Conservation (phyloP, 331 rosid genomes). For the Quercus lobata region DNA sequence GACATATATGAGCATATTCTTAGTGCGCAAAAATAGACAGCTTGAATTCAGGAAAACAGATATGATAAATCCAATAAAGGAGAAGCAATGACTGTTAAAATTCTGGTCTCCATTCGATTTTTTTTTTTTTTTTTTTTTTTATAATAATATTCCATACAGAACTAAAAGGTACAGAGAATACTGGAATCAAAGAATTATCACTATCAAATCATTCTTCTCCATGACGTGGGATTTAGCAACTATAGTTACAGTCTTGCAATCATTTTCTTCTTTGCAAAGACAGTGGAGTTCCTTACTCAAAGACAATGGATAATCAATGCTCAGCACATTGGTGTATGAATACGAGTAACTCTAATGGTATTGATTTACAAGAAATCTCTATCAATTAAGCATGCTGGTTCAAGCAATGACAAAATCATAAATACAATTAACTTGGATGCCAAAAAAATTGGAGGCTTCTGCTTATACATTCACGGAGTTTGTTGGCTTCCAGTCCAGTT, state of each 20-base stretch:
- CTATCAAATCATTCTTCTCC: conserved; percentile 12
- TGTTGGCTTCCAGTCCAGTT: conserved; percentile 93
- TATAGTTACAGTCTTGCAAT: conserved; percentile 47
- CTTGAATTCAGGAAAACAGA: not conserved
- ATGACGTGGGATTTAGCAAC: conserved; percentile 41
- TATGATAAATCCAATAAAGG: not conserved
- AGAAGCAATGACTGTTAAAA: not conserved
- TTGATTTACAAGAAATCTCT: conserved; percentile 55
- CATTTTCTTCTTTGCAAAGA: conserved; percentile 74
- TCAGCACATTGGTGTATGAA: conserved; percentile 50
- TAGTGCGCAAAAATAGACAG: not conserved
- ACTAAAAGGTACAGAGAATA: conserved; percentile 4
- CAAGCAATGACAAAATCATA: conserved; percentile 53
- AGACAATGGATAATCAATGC: conserved; percentile 92
- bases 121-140: not conserved
- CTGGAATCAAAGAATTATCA: conserved; percentile 13
- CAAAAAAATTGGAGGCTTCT: conserved; percentile 80
- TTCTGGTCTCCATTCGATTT: not conserved
- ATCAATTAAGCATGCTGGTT: conserved; percentile 42
- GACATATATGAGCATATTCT: conserved; percentile 20
- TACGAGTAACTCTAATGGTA: conserved; percentile 67
- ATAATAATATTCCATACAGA: too few species aligned
- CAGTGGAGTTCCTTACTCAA: conserved; percentile 72
- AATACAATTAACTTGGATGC: conserved; percentile 77
- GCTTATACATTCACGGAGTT: conserved; percentile 68